Base-by-base conservation (phyloP, 306 rosid genomes). In the Casuarina cunninghamiana region DNA sequence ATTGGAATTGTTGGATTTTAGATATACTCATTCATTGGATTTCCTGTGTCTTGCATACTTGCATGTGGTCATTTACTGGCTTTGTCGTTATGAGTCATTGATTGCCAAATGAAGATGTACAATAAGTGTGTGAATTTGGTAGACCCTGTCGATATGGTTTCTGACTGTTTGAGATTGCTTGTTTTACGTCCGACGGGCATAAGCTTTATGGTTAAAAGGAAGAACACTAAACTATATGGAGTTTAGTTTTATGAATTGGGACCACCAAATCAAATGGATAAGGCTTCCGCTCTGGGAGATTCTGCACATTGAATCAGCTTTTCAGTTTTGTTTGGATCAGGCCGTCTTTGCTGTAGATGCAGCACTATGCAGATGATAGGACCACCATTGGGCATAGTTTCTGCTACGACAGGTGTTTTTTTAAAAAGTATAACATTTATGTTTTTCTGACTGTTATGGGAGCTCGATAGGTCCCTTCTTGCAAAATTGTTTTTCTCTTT, bases 111-210 rank as follows among this genome's bases (percentile, higher is more conserved):
- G 62, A 26, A 12, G 32, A 6, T 65, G 46, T 46, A 53, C 17
- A 62, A 2, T 66, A 32, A 35, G 69, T 38, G 37, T 13, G 0
- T 11, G 15, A 32, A 41, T 78, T 43, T 78, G 39, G 72, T 65
- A 74, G 51, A 71, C 82, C 10, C 10, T 2, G 54, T 43, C 71
- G 11, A 65, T 71, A 17, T 38, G 73, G 38, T 69, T 42, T 75
- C 38, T 51, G 44, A 46, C 43, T 54, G 35, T 63, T 69, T 55
- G 75, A 77, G 75, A 53, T 58, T 65, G 62, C 50, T 42, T 44
- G 62, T 69, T 46, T 48, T 50, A 11, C 13, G 51, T 48, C 51
- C 4, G 51, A 48, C 13, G 12, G 13, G 15, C 10, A 11, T 19
- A 58, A 58, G 35, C 2, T 57, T 19, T 57, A 4, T 6, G 63